Conservation (phyloP, 495 filamentous ascomycete genomes). For the Delitschia confertaspora region DNA sequence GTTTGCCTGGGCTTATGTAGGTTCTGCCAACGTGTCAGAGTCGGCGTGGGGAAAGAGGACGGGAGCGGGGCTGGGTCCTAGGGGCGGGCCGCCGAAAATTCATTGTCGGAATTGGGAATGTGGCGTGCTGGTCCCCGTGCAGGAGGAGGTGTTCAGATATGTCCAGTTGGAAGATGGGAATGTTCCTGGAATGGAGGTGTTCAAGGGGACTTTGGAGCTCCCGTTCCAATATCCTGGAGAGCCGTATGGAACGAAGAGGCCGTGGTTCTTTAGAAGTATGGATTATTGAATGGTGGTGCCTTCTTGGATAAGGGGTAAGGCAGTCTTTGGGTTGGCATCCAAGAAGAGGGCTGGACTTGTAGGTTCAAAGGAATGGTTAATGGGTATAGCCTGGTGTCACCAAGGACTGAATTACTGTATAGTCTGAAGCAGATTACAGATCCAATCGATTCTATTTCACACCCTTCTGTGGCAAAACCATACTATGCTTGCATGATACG, state of each 20-base stretch:
- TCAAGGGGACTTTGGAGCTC: slow-evolving; percentile 53
- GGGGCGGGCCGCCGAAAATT: slow-evolving; percentile 56
- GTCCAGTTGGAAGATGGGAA: slow-evolving; percentile 3
- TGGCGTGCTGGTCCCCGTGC: slow-evolving; percentile 63
- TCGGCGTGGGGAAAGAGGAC: slow-evolving; percentile 81
- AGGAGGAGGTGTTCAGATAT: slow-evolving; percentile 9
- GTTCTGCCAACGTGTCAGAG: slow-evolving; percentile 84
- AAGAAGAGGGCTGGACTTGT: neutral
- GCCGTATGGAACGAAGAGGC: slow-evolving; percentile 40
- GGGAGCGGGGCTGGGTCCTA: slow-evolving; percentile 56
- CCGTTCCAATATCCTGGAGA: slow-evolving; percentile 60
- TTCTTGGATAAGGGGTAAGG: neutral
- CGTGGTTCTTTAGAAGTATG: slow-evolving; percentile 54
- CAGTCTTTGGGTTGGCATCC: too few species aligned
- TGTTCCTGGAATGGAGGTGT: slow-evolving; percentile 41
- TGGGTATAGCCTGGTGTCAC: too few species aligned
- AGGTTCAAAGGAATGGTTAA: neutral
- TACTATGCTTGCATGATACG: too few species aligned
- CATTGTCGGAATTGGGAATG: slow-evolving; percentile 96
- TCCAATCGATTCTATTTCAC: too few species aligned
- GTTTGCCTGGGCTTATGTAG: slow-evolving; percentile 72
- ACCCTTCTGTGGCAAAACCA: too few species aligned
- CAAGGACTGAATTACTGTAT: too few species aligned
- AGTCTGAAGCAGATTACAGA: too few species aligned
- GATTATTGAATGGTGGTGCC: too few species aligned